Percentiles rank a stretch among this genome's conserved stretches.
Evolutionary conservation across 192 early-diverging fungal genomes (phyloP).

Genomic region (Allomyces arbusculus): DNA sequence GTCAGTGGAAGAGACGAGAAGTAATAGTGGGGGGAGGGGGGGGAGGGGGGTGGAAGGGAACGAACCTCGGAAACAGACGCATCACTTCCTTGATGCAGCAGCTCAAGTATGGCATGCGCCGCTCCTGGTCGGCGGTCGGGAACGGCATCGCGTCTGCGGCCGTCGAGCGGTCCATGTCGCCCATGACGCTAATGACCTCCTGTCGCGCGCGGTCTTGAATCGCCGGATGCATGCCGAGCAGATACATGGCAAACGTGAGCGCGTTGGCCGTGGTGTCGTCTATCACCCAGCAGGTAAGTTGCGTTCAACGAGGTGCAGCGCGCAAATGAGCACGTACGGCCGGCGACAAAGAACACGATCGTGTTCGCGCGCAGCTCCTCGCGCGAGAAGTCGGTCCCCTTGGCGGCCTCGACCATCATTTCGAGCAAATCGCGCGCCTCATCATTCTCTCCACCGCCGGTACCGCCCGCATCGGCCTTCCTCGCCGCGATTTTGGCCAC

Average conservation of each 20-base stretch:
- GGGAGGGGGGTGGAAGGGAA: too few relatives aligned
- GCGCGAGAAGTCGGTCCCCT: not conserved
- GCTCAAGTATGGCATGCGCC: not conserved
- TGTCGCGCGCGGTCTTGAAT: conserved; percentile 27
- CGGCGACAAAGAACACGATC: not conserved
- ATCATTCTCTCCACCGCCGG: not conserved
- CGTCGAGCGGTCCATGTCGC: conserved; percentile 18
- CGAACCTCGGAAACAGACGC: not conserved
- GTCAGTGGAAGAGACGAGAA: not conserved
- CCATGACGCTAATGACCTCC: conserved; percentile 25
- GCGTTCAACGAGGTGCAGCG: not conserved
- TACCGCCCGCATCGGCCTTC: not conserved
- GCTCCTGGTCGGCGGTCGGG: not conserved
- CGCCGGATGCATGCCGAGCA: not conserved
- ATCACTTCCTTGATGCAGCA: not conserved
- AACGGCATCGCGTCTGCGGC: not conserved
- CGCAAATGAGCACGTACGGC: not conserved
- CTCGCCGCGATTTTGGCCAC: conserved; percentile 1
- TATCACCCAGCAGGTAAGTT: not conserved
- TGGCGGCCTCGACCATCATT: not conserved
- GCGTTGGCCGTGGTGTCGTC: not conserved
- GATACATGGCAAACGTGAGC: not conserved
- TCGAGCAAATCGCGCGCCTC: not conserved
- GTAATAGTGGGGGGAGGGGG: too few relatives aligned
- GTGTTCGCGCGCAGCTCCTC: not conserved